Percentiles rank a stretch among this genome's conserved stretches.
Conservation (phyloP, 1,139 yeast genomes). For the Hansenula lynferdii region DNA sequence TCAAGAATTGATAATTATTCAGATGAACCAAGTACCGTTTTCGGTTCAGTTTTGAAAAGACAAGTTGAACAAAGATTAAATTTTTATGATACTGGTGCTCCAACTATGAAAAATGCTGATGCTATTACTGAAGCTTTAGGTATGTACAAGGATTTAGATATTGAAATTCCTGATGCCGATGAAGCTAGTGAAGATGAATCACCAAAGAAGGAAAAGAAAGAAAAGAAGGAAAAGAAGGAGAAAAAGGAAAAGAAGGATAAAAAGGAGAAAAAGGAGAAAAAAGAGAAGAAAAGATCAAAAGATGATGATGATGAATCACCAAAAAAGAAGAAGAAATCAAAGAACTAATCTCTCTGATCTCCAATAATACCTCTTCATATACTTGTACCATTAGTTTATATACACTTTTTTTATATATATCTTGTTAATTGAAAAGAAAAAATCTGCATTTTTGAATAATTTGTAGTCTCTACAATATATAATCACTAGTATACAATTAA, state of each 20-base stretch:
- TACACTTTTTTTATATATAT: no score
- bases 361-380: no score
- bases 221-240: slow-evolving; percentile 36
- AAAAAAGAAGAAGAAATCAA: slow-evolving; percentile 43
- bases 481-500: no score
- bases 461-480: no score
- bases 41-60: slow-evolving; percentile 86
- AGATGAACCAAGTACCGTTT: slow-evolving; percentile 78
- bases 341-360: no score
- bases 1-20: slow-evolving; percentile 96
- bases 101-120: slow-evolving; percentile 94
- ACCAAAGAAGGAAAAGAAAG: slow-evolving; percentile 34
- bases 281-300: slow-evolving; percentile 47
- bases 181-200: slow-evolving; percentile 32
- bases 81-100: slow-evolving; percentile 93
- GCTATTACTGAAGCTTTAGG: slow-evolving; percentile 91
- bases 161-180: slow-evolving; percentile 29
- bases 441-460: no score
- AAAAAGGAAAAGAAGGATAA: slow-evolving; percentile 38
- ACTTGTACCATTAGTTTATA: not conserved
- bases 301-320: slow-evolving; percentile 39
- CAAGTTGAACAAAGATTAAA: slow-evolving; percentile 98
- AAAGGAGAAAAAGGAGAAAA: slow-evolving; percentile 51
- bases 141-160: slow-evolving; percentile 51
- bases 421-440: not conserved